A percentile compares a stretch with the other conserved stretches of the same genome.
These are phyloP conservation scores for Dunaliella primolecta DNA, from an alignment of 139 green algal genomes.

Conservation along the genomic window DNA sequence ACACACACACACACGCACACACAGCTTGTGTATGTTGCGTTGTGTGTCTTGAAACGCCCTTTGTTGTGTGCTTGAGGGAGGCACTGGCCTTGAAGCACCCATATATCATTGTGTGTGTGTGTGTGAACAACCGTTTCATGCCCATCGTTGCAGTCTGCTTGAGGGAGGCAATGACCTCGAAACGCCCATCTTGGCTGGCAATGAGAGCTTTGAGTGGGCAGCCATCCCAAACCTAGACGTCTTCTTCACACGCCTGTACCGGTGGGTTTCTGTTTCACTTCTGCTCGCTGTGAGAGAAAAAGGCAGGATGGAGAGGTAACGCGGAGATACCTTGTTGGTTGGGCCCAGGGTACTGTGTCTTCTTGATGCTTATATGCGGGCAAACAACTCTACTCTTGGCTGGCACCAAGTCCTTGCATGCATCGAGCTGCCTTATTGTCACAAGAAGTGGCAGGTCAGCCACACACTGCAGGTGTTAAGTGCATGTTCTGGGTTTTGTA, in stretches of 20 bases:
- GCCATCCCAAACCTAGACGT: slow-evolving; percentile 76
- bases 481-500: too few species aligned
- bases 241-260: slow-evolving; percentile 82
- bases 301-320: not conserved
- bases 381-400: not conserved
- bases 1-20: not conserved
- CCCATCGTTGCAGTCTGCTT: slow-evolving; percentile 4
- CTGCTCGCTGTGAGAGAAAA: not conserved
- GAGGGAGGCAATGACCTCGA: not conserved
- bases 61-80: too few species aligned
- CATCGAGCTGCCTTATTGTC: not conserved
- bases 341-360: too few species aligned
- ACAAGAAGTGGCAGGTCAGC: not conserved
- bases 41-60: too few species aligned
- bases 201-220: slow-evolving; percentile 66
- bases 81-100: too few species aligned
- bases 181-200: slow-evolving; percentile 19
- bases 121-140: too few species aligned
- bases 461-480: not conserved
- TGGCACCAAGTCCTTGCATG: not conserved
- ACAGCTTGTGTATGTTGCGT: too few species aligned
- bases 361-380: not conserved
- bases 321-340: not conserved
- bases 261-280: slow-evolving; percentile 32
- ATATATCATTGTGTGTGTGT: too few species aligned